phyloP scores from a whole-genome alignment of 2,329 filamentous ascomycete species.

The Fusarium poae region DNA sequence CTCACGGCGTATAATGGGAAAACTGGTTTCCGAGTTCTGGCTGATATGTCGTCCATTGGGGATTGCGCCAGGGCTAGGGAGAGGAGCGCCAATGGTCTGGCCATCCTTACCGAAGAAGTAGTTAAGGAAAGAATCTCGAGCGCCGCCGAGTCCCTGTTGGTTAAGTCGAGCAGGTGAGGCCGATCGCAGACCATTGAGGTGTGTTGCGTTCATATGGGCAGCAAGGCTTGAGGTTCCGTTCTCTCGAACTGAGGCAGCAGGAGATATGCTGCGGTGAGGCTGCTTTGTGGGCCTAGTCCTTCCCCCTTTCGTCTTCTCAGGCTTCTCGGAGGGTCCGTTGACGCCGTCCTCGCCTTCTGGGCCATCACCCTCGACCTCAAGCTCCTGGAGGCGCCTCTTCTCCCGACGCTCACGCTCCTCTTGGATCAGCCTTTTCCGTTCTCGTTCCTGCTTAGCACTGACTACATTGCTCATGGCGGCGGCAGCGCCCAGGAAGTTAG shows the following conservation, averaged over 20 bases:
- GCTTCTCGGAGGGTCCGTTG: conserved; percentile 59
- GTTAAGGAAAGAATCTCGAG: conserved; percentile 93
- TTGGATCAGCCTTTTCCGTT: conserved; percentile 82
- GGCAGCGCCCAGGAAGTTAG: conserved; percentile 96
- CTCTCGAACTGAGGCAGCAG: conserved; percentile 73
- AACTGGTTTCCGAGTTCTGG: conserved; percentile 82
- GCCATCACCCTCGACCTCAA: conserved; percentile 82
- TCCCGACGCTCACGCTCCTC: conserved; percentile 91
- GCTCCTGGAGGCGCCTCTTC: conserved; percentile 83
- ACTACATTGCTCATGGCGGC: conserved; percentile 98
- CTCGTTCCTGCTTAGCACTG: conserved; percentile 91
- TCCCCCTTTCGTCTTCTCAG: conserved; percentile 61
- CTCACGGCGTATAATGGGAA: conserved; percentile 84
- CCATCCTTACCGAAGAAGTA: conserved; percentile 99
- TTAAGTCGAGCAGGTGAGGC: conserved; percentile 64
- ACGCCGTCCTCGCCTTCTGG: conserved; percentile 69
- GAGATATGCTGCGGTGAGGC: conserved; percentile 82
- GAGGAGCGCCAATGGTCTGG: conserved; percentile 57
- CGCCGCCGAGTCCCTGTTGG: conserved; percentile 69
- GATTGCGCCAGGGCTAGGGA: conserved; percentile 49
- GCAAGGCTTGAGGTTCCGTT: conserved; percentile 72
- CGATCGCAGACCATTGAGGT: conserved; percentile 66
- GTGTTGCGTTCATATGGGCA: conserved; percentile 63
- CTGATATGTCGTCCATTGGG: conserved; percentile 74
- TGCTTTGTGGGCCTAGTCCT: conserved; percentile 53